These are phyloP conservation scores for Petunia hybrid DNA, from an alignment of 305 asterid species.

Conservation along the genomic window DNA sequence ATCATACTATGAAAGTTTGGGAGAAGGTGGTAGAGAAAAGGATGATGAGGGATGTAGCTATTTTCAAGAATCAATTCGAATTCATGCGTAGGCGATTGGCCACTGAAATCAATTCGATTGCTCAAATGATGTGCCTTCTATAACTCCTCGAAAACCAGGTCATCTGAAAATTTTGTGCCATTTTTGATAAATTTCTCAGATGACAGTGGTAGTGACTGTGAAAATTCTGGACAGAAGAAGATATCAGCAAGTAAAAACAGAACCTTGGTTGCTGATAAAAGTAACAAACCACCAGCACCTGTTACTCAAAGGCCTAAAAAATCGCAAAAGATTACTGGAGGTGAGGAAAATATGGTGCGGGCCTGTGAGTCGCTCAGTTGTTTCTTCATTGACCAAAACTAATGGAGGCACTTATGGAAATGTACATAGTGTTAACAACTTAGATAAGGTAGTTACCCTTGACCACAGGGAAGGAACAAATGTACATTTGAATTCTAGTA, in stretches of 20 bases:
- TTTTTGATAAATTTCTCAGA: slow-evolving; percentile 62
- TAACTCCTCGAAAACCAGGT: slow-evolving; percentile 37
- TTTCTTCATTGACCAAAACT: slow-evolving; percentile 40
- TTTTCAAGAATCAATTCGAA: too few relatives aligned
- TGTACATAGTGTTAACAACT: slow-evolving; percentile 31
- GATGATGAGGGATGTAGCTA: too few relatives aligned
- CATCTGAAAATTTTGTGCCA: slow-evolving; percentile 52
- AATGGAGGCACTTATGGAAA: slow-evolving; percentile 41
- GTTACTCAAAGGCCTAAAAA: slow-evolving; percentile 41
- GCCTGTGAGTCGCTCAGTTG: slow-evolving; percentile 36
- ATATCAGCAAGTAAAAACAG: slow-evolving; percentile 32
- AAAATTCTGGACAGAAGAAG: slow-evolving; percentile 39
- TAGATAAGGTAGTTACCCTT: slow-evolving; percentile 31
- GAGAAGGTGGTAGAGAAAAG: too few relatives aligned
- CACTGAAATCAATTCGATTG: slow-evolving; percentile 39
- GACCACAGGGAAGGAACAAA: slow-evolving; percentile 38
- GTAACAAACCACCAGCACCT: slow-evolving; percentile 42
- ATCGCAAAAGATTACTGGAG: slow-evolving; percentile 33
- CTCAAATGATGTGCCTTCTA: slow-evolving; percentile 40
- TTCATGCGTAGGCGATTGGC: too few relatives aligned
- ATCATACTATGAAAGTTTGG: too few relatives aligned
- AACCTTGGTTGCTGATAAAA: slow-evolving; percentile 35
- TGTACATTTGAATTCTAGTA: slow-evolving; percentile 36
- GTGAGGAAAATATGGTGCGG: slow-evolving; percentile 33
- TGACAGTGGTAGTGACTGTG: slow-evolving; percentile 57